Evolutionary conservation across 805 yeast genomes (phyloP), one percentile per base, ranked within the genome.

Genomic region (Wickerhamiella australiensis): DNA sequence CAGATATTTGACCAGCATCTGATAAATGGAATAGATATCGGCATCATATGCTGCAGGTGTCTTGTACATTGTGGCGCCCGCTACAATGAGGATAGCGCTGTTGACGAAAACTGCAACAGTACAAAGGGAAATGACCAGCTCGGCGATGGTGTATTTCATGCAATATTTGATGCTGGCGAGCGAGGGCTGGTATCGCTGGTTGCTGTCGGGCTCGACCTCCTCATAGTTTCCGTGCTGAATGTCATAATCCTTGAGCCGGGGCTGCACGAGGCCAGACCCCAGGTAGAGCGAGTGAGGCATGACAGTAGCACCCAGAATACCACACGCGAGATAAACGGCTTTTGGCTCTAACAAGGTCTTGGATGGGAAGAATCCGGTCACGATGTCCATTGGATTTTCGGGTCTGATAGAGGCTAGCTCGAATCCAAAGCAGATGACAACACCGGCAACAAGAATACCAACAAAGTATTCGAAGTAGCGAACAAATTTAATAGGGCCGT

Each of bases 21-120:
- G 74, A 61, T 87, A 85, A 53, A 87, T 82, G 13, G 94, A 80
- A 63, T 81, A 77, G 53, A 87, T 70, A 62, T 87, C 96, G 0
- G 95, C 95, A 57, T 76, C 80, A 50, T 75, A 81, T 3, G 83
- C 78, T 50, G 74, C 80, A 23, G 78, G 79, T 47, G 78, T 73
- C 6, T 73, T 79, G 47, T 68, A 79, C 54, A 88, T 69, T 0
- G 95, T 84, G 0, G 96, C 82, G 27, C 95, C 96, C 1, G 96
- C 92, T 2, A 88, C 94, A 50, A 87, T 85, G 50, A 87, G 72
- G 59, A 88, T 87, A 3, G 96, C 85, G 8, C 94, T 77, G 65
- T 87, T 87, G 52, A 87, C 95, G 68, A 87, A 87, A n/a, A 88
- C 74, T 0, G 96, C 96, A 35, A 87, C 90, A 1, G 90, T 74